Evolutionary conservation across 2,329 filamentous ascomycete species (phyloP), one percentile per base, ranked within the genome.

Genomic region (Elsinoe fawcettii): DNA sequence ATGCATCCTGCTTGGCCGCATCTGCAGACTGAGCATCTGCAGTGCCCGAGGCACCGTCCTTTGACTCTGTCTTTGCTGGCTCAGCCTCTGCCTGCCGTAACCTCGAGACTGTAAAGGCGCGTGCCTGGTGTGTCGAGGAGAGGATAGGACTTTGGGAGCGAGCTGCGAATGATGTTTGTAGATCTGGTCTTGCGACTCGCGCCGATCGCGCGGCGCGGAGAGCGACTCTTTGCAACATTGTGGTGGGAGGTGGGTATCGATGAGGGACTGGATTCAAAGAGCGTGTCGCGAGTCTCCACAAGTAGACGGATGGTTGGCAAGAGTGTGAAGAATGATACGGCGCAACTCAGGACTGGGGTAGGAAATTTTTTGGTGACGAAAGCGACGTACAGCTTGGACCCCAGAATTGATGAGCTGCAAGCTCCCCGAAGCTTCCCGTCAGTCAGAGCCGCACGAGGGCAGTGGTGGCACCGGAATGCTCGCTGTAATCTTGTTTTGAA

Each of bases 1-100:
- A 58, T 32, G 77, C 73, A 51, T 79, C 75, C 54, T 77, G 72
- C 59, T 77, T 76, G 66, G 76, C 74, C 39, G 71, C 63, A 16
- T 36, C 43, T 60, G 69, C 63, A 27, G 66, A 66, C 49, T 67
- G 66, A 55, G 70, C 70, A 39, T 71, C 65, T 57, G 73, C 62
- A 22, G 62, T 59, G 23, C 39, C 59, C 44, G 66, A 54, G 58
- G 59, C 58, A 56, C 55, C 58, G 16, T 63, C 68, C 49, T 68
- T 67, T 43, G 64, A 64, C 11, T 69, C 64, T 37, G 69, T 64
- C 60, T 75, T 70, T 53, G 71, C 64, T 30, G 67, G 65, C 23
- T 67, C 66, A n/a, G 68, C 64, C 58, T 70, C 71, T 5, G 49
- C 49, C 12, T 5, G 16, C 16, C 49, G 18, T 25, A 11, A n/a